Base-by-base conservation (phyloP, 345 rosid genomes). In the Heritiera littoralis region DNA sequence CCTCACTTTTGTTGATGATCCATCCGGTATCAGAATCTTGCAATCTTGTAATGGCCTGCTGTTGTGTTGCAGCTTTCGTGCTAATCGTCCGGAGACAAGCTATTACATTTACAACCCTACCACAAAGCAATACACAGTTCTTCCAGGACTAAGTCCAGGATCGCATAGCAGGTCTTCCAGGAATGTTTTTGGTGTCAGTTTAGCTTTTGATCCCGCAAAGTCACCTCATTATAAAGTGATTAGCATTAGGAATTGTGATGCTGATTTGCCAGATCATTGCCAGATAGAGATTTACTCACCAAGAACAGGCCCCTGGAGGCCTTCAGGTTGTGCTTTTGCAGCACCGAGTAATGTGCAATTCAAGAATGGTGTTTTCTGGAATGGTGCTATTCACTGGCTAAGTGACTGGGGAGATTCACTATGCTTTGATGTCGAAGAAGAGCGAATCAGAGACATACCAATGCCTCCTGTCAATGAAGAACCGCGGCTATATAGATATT, bases 41-140 rank as follows among this genome's bases (percentile, higher is more conserved):
- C 84, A 86, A 32, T 90, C 90, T 55, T 86, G 90, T 76, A 86
- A 85, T 56, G 90, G 91, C 15, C 86, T 88, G 40, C 73, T 89
- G 20, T 70, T 90, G 13, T 86, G 91, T 75, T 68, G 23, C 60
- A 81, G 81, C 66, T 28, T 66, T 75, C 64, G 72, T 43, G 13
- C 28, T 20, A 40, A 69, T 46, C 63, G 0, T 17, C 32, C 14
- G 1, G 43, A 45, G 61, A 10, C 13, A 30, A 49, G 52, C 9
- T 84, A 79, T 79, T 85, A 83, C 9, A 78, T 86, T 52, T 86
- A 80, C 77, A 87, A 85, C 61, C 88, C 84, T n/a, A 81, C 87
- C 9, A 89, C 87, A 18, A 79, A 79, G 69, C 82, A 85, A 8
- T 63, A 61, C 69, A 78, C 80, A 14, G 30, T 72, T 17, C 84